A percentile compares a stretch with the other conserved stretches of the same genome.
These are phyloP conservation scores for Gnomoniopsis sp. DNA, from an alignment of 2,329 filamentous ascomycete species.

Conservation along the genomic window DNA sequence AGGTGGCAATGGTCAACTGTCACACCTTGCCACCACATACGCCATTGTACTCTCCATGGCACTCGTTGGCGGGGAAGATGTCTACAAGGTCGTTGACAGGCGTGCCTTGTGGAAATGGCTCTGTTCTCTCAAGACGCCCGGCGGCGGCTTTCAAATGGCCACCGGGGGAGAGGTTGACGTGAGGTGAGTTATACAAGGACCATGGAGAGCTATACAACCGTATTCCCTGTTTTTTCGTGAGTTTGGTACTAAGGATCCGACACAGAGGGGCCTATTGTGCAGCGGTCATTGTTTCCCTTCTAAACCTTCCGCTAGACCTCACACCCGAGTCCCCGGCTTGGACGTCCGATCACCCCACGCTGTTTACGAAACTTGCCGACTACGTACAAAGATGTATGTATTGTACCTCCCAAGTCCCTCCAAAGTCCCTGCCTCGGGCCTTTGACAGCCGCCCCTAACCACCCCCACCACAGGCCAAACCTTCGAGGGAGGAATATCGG, in stretches of 20 bases:
- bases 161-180: constrained; percentile 89
- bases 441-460: constrained; percentile 20
- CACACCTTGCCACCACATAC: constrained; percentile 87
- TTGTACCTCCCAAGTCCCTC: constrained; percentile 8
- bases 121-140: constrained; percentile 76
- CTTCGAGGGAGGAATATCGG: constrained; percentile 90
- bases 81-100: constrained; percentile 74
- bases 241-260: constrained; percentile 11
- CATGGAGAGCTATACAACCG: background rate
- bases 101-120: constrained; percentile 89
- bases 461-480: constrained; percentile 69
- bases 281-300: constrained; percentile 75
- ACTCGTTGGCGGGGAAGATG: constrained; percentile 71
- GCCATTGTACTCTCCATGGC: constrained; percentile 75
- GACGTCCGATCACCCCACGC: constrained; percentile 52
- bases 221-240: background rate
- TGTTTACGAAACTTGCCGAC: constrained; percentile 71
- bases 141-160: constrained; percentile 87
- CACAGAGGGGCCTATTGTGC: constrained; percentile 86
- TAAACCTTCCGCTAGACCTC: constrained; percentile 78
- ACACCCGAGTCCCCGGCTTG: constrained; percentile 68
- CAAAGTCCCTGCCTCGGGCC: constrained; percentile 12
- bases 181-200: constrained; percentile 46
- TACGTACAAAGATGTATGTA: constrained; percentile 77
- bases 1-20: constrained; percentile 86